phyloP scores from a whole-genome alignment of 2,329 filamentous ascomycete species.

The Aspergillus felis region DNA sequence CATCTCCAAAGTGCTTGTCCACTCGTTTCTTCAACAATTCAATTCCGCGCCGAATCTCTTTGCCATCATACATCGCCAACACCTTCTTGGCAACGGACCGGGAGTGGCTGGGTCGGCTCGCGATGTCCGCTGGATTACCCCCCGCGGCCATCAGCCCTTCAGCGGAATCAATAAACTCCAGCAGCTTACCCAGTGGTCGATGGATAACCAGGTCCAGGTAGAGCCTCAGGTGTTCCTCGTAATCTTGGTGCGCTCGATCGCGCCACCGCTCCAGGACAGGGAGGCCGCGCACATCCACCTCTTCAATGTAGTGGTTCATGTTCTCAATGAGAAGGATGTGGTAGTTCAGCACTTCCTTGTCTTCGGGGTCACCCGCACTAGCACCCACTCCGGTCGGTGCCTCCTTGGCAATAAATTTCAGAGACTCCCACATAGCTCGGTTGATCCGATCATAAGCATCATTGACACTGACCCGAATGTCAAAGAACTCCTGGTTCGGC shows the following conservation, averaged over 20 bases:
- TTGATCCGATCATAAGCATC: constrained; percentile 84
- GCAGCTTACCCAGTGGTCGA: constrained; percentile 79
- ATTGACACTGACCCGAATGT: constrained; percentile 75
- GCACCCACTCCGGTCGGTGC: constrained; percentile 49
- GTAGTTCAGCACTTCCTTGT: constrained; percentile 95
- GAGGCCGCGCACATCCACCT: constrained; percentile 72
- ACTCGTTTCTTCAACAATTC: constrained; percentile 85
- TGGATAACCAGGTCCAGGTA: constrained; percentile 88
- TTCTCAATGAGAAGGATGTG: constrained; percentile 97
- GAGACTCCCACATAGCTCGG: constrained; percentile 93
- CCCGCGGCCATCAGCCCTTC: constrained; percentile 65
- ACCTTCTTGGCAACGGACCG: constrained; percentile 83
- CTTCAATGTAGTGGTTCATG: constrained; percentile 96
- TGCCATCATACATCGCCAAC: constrained; percentile 71
- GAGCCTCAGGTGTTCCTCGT: constrained; percentile 78
- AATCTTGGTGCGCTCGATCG: constrained; percentile 70
- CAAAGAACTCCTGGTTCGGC: constrained; percentile 52
- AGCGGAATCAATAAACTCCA: constrained; percentile 88
- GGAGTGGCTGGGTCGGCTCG: constrained; percentile 76
- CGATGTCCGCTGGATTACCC: constrained; percentile 58
- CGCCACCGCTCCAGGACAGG: constrained; percentile 80
- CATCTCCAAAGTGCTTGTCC: constrained; percentile 95
- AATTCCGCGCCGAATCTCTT: constrained; percentile 85
- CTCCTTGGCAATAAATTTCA: constrained; percentile 87
- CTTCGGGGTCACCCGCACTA: constrained; percentile 65